These are phyloP conservation scores for Sutorius australiensis DNA, from an alignment of 768 basidiomycete genomes.

Conservation along the genomic window DNA sequence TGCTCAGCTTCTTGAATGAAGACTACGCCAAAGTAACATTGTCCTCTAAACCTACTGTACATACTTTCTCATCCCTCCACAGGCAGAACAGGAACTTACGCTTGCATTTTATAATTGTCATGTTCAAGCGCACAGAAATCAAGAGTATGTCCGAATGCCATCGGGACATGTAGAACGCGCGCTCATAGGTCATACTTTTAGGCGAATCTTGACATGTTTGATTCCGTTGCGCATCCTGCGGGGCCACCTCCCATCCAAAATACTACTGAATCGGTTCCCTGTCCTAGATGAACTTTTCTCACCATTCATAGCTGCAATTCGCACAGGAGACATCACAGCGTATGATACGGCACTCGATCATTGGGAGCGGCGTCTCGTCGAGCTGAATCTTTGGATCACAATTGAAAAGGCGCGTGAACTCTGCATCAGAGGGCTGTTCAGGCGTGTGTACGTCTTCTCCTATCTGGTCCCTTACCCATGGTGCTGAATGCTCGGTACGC, in stretches of 20 bases:
- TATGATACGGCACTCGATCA: conserved; percentile 77
- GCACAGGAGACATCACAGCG: conserved; percentile 66
- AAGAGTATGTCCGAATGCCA: conserved; percentile 56
- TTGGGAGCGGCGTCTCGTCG: conserved; percentile 72
- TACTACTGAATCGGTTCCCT: conserved; percentile 70
- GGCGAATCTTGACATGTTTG: conserved; percentile 87
- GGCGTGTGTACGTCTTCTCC: conserved; percentile 58
- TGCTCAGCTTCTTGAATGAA: conserved; percentile 91
- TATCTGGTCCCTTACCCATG: neutral
- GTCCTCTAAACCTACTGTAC: neutral
- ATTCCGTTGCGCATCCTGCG: conserved; percentile 85
- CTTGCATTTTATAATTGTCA: conserved; percentile 87
- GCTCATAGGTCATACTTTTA: conserved; percentile 27
- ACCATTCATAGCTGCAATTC: conserved; percentile 80
- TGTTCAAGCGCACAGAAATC: conserved; percentile 63
- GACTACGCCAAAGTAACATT: conserved; percentile 71
- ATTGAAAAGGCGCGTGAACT: conserved; percentile 87
- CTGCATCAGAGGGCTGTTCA: conserved; percentile 79
- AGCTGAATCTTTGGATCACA: conserved; percentile 81
- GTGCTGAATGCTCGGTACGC: conserved; percentile 2
- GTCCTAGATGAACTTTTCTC: conserved; percentile 66
- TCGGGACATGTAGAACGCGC: neutral
- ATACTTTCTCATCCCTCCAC: neutral
- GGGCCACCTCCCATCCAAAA: conserved; percentile 77
- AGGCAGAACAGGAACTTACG: conserved; percentile 85